A percentile compares a stretch with the other conserved stretches of the same genome.
Conservation (phyloP, 306 rosid genomes). For the Citrullus amarus region DNA sequence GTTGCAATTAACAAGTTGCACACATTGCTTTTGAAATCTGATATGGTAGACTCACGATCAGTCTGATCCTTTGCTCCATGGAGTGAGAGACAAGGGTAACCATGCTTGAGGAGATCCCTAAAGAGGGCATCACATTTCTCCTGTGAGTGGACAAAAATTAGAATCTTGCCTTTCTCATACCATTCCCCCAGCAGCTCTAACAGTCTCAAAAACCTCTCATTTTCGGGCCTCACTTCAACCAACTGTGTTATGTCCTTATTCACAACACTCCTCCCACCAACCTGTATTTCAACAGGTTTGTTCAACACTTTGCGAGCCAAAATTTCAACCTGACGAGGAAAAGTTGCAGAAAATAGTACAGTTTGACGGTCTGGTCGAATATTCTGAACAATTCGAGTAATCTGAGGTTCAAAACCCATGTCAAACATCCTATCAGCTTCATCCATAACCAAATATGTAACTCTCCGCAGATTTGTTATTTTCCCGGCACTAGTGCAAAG, state of each 20-base stretch:
- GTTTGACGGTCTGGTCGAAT: slow-evolving; percentile 85
- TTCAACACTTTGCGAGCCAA: slow-evolving; percentile 73
- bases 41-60: slow-evolving; percentile 85
- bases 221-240: slow-evolving; percentile 78
- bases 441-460: slow-evolving; percentile 85
- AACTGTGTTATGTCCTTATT: slow-evolving; percentile 76
- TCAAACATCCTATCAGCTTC: slow-evolving; percentile 99
- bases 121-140: slow-evolving; percentile 82
- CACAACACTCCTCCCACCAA: slow-evolving; percentile 97
- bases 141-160: slow-evolving; percentile 87
- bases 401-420: slow-evolving; percentile 98
- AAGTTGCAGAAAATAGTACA: slow-evolving; percentile 85
- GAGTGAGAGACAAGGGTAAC: slow-evolving; percentile 80
- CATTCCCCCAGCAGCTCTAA: slow-evolving; percentile 85
- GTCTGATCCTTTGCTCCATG: slow-evolving; percentile 93
- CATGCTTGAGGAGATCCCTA: slow-evolving; percentile 61
- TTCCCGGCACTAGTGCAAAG: slow-evolving; percentile 90
- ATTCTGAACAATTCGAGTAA: slow-evolving; percentile 85
- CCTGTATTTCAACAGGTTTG: slow-evolving; percentile 85
- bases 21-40: slow-evolving; percentile 80
- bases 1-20: slow-evolving; percentile 80
- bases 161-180: slow-evolving; percentile 85
- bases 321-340: slow-evolving; percentile 86
- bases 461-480: slow-evolving; percentile 83
- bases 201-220: slow-evolving; percentile 70